Evolutionary conservation across 2,329 filamentous ascomycete species (phyloP).

Genomic region (Magnaporthiopsis rhizophila): DNA sequence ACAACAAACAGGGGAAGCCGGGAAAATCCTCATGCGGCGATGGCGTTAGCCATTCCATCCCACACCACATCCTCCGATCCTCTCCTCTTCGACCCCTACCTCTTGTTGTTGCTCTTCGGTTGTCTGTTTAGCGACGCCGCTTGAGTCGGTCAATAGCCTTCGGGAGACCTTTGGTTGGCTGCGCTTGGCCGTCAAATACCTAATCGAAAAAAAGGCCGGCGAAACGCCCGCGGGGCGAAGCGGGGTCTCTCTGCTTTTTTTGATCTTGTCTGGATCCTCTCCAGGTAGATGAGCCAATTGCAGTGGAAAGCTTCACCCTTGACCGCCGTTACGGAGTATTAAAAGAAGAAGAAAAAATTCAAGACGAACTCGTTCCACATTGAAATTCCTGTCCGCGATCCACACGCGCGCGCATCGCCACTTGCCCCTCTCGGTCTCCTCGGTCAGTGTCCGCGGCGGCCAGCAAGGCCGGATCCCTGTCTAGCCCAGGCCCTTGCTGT

Average conservation of each 20-base stretch:
- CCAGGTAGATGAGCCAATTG: neutral
- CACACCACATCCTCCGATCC: no score
- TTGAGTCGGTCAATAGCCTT: neutral
- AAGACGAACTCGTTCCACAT: neutral
- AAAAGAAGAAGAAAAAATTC: neutral
- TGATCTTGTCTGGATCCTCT: neutral
- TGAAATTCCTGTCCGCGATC: neutral
- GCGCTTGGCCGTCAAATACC: neutral
- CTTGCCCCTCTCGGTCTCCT: neutral
- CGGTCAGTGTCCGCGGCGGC: no score
- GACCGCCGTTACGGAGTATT: neutral
- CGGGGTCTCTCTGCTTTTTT: neutral
- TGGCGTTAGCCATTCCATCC: neutral
- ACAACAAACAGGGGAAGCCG: neutral
- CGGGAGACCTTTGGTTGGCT: neutral
- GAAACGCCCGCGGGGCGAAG: constrained; percentile 1
- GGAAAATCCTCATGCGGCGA: neutral
- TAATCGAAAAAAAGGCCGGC: neutral
- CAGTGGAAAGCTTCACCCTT: neutral
- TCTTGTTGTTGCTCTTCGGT: neutral
- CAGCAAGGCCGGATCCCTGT: neutral
- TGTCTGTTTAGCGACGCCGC: neutral
- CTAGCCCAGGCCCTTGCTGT: neutral
- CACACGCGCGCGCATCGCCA: neutral
- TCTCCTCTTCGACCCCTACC: neutral